Conservation (phyloP, 1,139 yeast species). For the Debaryomyces robertsiae region DNA sequence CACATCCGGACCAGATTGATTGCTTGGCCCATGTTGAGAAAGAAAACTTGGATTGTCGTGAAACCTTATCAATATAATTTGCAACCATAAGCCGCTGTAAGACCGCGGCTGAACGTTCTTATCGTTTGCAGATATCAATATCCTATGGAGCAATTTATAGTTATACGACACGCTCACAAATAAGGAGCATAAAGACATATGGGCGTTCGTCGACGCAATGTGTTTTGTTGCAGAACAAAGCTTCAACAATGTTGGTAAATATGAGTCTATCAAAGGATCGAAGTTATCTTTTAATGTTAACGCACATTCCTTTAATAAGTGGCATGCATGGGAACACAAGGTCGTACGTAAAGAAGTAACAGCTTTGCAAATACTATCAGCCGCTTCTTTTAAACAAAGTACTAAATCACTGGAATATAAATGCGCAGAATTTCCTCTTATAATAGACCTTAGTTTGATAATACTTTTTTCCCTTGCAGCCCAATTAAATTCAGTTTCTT, state of each 20-base stretch:
- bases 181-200: conserved; percentile 64
- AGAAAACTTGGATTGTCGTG: conserved; percentile 29
- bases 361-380: conserved; percentile 71
- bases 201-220: conserved; percentile 76
- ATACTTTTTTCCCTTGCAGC: conserved; percentile 65
- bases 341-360: conserved; percentile 81
- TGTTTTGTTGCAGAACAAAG: conserved; percentile 76
- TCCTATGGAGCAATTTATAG: conserved; percentile 53
- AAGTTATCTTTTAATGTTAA: conserved; percentile 49
- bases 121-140: conserved; percentile 60
- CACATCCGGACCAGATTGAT: conserved; percentile 43
- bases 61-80: conserved; percentile 55
- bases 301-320: conserved; percentile 73
- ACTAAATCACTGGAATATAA: conserved; percentile 48
- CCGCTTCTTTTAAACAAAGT: conserved; percentile 41
- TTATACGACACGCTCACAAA: conserved; percentile 58
- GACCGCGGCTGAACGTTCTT: conserved; percentile 72
- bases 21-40: conserved; percentile 37
- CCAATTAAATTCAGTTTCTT: conserved; percentile 94
- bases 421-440: conserved; percentile 55
- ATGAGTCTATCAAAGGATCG: conserved; percentile 65
- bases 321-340: conserved; percentile 73
- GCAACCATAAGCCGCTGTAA: conserved; percentile 72
- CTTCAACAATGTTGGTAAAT: conserved; percentile 59
- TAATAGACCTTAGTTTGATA: conserved; percentile 54